Evolutionary conservation across 257 asterid genomes (phyloP).

Genomic region (Linderniella brevidens): DNA sequence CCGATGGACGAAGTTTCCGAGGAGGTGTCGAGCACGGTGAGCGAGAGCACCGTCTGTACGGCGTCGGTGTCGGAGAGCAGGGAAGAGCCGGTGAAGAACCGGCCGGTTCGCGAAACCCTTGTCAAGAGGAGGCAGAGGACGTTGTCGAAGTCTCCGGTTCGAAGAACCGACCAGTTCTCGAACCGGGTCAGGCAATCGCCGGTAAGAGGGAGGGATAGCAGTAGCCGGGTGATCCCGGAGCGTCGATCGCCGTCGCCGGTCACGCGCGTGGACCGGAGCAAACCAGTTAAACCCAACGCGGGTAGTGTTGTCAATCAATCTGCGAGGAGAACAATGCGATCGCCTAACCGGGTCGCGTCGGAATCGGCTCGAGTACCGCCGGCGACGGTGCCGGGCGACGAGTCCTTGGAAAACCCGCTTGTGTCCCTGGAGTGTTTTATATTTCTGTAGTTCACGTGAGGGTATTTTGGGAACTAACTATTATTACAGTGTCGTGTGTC

Average conservation of each 20-base stretch:
- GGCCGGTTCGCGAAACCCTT: constrained; percentile 23
- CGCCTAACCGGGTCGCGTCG: constrained; percentile 47
- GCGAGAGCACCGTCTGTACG: constrained; percentile 13
- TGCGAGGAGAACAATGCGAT: constrained; percentile 31
- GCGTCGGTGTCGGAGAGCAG: constrained; percentile 42
- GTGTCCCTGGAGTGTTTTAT: constrained; percentile 94
- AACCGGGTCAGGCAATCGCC: constrained; percentile 18
- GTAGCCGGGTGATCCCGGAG: constrained; percentile 31
- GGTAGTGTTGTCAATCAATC: constrained; percentile 24
- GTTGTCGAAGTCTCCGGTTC: constrained; percentile 34
- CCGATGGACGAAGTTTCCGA: no score
- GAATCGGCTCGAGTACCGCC: constrained; percentile 34
- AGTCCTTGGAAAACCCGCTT: constrained; percentile 74
- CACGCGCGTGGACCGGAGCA: constrained; percentile 20
- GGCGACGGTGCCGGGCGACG: constrained; percentile 22
- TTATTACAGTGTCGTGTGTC: no score
- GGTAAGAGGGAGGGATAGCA: constrained; percentile 18
- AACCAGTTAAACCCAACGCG: constrained; percentile 13
- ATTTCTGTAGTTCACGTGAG: constrained; percentile 27
- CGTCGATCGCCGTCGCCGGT: constrained; percentile 63
- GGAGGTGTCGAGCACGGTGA: constrained; percentile 1
- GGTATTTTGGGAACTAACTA: no score
- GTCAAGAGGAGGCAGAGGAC: constrained; percentile 9
- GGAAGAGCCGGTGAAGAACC: constrained; percentile 12
- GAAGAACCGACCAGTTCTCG: constrained; percentile 38